phyloP scores from a whole-genome alignment of 2,329 filamentous ascomycete species.

The Diaporthe eres region DNA sequence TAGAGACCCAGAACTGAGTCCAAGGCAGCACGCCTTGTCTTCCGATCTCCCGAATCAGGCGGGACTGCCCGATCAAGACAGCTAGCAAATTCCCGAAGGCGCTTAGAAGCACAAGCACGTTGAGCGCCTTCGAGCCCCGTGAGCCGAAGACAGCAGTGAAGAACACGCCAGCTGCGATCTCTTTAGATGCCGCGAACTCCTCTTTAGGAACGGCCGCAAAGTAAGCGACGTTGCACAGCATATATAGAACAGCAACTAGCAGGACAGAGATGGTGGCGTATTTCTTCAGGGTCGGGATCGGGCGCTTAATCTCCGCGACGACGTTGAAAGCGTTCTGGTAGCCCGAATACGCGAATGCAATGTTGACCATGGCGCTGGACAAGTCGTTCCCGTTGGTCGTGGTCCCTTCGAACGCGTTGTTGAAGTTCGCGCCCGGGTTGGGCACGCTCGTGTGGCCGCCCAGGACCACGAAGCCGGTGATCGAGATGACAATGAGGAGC shows the following conservation, averaged over 20 bases:
- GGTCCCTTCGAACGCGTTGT: conserved; percentile 17
- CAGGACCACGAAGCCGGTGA: conserved; percentile 28
- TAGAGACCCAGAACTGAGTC: conserved; percentile 74
- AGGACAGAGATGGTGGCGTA: conserved; percentile 64
- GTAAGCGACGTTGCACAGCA: conserved; percentile 73
- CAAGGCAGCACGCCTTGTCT: conserved; percentile 73
- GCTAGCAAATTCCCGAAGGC: conserved; percentile 72
- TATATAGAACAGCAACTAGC: conserved; percentile 67
- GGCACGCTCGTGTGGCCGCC: conserved; percentile 20
- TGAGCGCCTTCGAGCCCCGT: conserved; percentile 65
- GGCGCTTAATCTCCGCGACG: conserved; percentile 74
- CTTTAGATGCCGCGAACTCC: conserved; percentile 65
- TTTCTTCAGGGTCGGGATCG: conserved; percentile 67
- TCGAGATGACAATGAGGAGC: conserved; percentile 17
- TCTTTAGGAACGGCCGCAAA: conserved; percentile 69
- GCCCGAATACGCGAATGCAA: conserved; percentile 71
- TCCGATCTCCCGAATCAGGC: conserved; percentile 73
- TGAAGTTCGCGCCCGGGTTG: conserved; percentile 14
- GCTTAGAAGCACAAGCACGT: conserved; percentile 69
- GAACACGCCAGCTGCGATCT: conserved; percentile 66
- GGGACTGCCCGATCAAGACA: conserved; percentile 67
- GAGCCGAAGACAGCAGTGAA: conserved; percentile 71
- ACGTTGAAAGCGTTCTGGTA: conserved; percentile 74
- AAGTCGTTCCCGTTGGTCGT: conserved; percentile 39
- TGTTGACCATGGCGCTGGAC: conserved; percentile 64